These are phyloP conservation scores for Ogataea saltuana DNA, from an alignment of 805 yeast genomes.

Conservation along the genomic window DNA sequence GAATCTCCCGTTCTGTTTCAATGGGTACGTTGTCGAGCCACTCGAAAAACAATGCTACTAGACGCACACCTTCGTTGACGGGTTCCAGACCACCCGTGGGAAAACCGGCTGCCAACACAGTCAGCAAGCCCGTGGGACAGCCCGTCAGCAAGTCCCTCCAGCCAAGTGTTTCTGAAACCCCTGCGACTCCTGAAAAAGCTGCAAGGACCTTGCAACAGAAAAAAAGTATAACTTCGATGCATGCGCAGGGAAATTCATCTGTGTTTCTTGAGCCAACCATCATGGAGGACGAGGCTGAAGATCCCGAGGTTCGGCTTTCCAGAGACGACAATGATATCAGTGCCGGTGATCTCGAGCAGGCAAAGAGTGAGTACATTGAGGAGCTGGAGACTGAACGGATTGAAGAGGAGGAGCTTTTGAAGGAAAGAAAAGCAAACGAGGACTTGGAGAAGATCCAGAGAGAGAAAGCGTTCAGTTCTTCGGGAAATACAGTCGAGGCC, in stretches of 20 bases:
- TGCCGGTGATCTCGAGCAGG: conserved; percentile 25
- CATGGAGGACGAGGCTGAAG: conserved; percentile 29
- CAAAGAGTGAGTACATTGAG: conserved; percentile 29
- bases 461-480: conserved; percentile 24
- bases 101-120: conserved; percentile 6
- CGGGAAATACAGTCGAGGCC: conserved; percentile 7
- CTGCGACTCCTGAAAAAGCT: no score
- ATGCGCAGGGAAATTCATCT: conserved; percentile 21
- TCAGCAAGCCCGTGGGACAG: no score
- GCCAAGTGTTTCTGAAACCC: no score
- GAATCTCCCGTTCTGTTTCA: conserved; percentile 26
- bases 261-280: conserved; percentile 25
- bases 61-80: conserved; percentile 23
- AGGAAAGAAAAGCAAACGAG: conserved; percentile 41
- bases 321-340: conserved; percentile 5
- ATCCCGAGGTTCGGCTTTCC: conserved; percentile 7
- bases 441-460: conserved; percentile 40
- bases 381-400: conserved; percentile 32
- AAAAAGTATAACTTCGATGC: conserved; percentile 26
- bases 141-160: no score
- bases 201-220: conserved; percentile 18
- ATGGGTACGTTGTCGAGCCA: conserved; percentile 25
- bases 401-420: no score
- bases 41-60: conserved; percentile 19
- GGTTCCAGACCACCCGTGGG: conserved; percentile 15